Conservation (phyloP, 257 asterid genomes). For the Lithospermum erythrorhizon region DNA sequence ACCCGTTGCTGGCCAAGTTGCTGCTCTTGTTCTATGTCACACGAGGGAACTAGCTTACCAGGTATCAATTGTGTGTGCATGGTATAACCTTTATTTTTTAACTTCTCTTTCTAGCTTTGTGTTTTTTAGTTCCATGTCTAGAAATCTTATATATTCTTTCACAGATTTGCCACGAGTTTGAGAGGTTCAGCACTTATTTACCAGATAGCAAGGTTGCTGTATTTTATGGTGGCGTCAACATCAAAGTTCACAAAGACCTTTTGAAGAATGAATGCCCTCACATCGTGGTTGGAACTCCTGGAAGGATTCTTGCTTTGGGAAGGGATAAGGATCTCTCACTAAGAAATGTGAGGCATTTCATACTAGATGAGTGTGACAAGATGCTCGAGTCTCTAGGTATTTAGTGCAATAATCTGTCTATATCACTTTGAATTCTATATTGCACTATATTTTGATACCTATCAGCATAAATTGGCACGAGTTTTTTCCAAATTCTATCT, state of each 20-base stretch:
- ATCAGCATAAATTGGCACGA: too few species aligned
- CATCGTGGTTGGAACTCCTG: conserved; percentile 87
- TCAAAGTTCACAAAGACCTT: conserved; percentile 70
- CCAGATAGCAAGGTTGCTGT: conserved; percentile 77
- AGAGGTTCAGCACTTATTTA: conserved; percentile 76
- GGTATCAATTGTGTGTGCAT: conserved; percentile 17
- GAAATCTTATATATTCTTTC: conserved; percentile 7
- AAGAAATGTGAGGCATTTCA: conserved; percentile 81
- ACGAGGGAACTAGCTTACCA: conserved; percentile 88
- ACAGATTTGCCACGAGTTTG: conserved; percentile 86
- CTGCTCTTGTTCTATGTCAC: conserved; percentile 74
- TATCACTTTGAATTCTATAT: too few species aligned
- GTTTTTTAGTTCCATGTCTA: not conserved
- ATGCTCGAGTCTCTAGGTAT: conserved; percentile 92
- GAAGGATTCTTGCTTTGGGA: conserved; percentile 69
- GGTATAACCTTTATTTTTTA: not conserved
- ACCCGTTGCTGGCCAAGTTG: conserved; percentile 82
- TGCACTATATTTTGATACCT: too few species aligned
- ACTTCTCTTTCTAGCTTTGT: too few species aligned
- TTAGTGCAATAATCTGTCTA: too few species aligned
- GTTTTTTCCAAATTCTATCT: not conserved
- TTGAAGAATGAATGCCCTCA: too few species aligned
- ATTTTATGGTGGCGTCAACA: conserved; percentile 76
- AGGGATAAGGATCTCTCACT: conserved; percentile 71
- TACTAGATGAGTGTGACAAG: conserved; percentile 88